A percentile compares a stretch with the other conserved stretches of the same genome.
These are phyloP conservation scores for Colletotrichum gigasporum DNA, from an alignment of 2,329 filamentous ascomycete species.

Conservation along the genomic window DNA sequence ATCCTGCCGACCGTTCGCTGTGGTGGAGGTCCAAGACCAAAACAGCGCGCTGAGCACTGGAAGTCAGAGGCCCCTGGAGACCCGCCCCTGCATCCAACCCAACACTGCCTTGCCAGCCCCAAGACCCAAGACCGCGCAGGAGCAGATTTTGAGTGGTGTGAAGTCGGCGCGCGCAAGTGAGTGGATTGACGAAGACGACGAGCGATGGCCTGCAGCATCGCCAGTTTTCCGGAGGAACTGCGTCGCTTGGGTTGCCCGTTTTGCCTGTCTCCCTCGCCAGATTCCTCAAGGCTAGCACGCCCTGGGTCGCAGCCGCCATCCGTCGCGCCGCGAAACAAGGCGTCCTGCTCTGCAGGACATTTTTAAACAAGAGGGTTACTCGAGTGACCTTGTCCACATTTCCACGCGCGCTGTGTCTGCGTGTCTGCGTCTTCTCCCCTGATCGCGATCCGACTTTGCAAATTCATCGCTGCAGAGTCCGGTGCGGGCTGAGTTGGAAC, in stretches of 20 bases:
- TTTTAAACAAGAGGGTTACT: conserved; percentile 32
- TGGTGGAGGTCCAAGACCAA: conserved; percentile 17
- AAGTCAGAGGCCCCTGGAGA: conserved; percentile 19
- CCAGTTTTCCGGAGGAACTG: conserved; percentile 15
- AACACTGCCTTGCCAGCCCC: not conserved
- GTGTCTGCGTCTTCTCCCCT: too few relatives aligned
- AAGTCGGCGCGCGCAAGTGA: conserved; percentile 14
- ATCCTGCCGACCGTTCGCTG: conserved; percentile 24
- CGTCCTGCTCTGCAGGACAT: conserved; percentile 29
- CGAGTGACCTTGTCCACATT: conserved; percentile 32
- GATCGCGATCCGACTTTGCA: conserved; percentile 30
- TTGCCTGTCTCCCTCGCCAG: conserved; percentile 10
- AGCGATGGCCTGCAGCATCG: conserved; percentile 20
- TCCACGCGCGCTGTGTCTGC: conserved; percentile 24
- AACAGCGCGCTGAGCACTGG: conserved; percentile 8
- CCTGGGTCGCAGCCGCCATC: conserved; percentile 14
- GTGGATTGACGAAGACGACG: conserved; percentile 20
- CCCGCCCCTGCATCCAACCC: conserved; percentile 17
- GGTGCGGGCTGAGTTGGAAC: conserved; percentile 28
- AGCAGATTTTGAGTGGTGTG: not conserved
- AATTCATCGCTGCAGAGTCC: conserved; percentile 31
- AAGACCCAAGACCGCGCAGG: conserved; percentile 9
- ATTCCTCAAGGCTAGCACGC: not conserved
- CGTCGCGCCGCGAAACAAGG: conserved; percentile 28
- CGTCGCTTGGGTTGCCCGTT: conserved; percentile 8